Base-by-base conservation (phyloP, 2,329 filamentous ascomycete genomes). In the Colletotrichum gloeosporioides region DNA sequence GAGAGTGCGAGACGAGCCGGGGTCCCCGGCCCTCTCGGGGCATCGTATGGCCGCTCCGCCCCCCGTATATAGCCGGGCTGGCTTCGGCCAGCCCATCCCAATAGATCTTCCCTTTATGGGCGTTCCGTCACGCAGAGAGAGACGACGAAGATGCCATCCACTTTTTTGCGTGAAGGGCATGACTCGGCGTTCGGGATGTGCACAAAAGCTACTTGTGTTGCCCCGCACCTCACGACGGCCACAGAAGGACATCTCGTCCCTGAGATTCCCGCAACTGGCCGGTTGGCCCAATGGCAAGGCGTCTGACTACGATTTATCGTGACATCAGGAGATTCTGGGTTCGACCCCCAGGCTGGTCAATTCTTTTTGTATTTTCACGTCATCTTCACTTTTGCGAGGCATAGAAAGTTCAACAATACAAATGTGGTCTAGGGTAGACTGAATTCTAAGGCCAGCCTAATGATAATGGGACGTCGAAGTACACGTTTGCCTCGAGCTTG, bases 261-360 rank as follows among this genome's bases (percentile, higher is more conserved):
- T 0, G 2, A 2, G 5, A n/a, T 8, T 36, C 0, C 22, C 5
- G 6, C 3, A 57, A 49, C 6, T 13, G 73, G 73, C 73, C 73
- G 73, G 73, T 76, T 85, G 82, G 83, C 82, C 82, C 82, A 84
- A 84, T 86, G 84, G 81, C 84, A 86, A 85, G 84, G 84, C 84
- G 84, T 86, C 83, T 86, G 84, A 86, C 84, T 85, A 85, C 84
- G 83, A 86, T 9, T 18, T 1, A 9, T 25, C 9, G 22, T 69
- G 66, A 8, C 1, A 75, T 76, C 73, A 76, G 73, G 73, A 76
- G 73, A 76, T 76, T 76, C 73, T 76, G 73, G 73, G 73, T 76
- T 76, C 73, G 73, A 76, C 73, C 69, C 73, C 69, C 73, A 76
- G 73, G 73, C 73, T 76, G 73, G 73, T 76, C 73, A 76, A 25